Evolutionary conservation across 2,329 filamentous ascomycete genomes (phyloP), one percentile per base, ranked within the genome.

Genomic region (Sporothrix dimorphospora): DNA sequence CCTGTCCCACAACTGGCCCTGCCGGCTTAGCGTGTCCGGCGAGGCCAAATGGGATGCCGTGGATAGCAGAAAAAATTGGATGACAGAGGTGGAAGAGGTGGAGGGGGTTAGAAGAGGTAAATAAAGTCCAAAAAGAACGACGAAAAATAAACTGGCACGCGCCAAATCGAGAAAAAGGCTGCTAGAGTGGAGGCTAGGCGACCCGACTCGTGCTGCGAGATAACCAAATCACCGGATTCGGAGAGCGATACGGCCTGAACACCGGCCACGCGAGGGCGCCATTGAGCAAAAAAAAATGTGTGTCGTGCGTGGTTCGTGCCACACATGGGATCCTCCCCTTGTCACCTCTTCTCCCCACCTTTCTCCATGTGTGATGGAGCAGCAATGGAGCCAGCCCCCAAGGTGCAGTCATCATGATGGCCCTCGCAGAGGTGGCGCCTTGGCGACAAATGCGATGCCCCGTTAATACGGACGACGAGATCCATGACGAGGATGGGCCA

Each of bases 401-500:
- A 19, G 42, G 21, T n/a, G n/a, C n/a, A 47, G 21, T 40, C 47
- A 21, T n/a, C 61, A 27, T 47, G 24, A 4, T 11, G 34, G n/a
- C 34, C n/a, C 57, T 24, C 34, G 4, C 34, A 63, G 11, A 42
- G 34, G 34, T 63, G 57, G 30, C n/a, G n/a, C n/a, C 34, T 63
- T 42, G 34, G 34, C 34, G 24, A 19, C 61, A 12, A 65, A 47
- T 47, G 12, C 21, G 14, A 47, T 6, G 40, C 40, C 21, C 61
- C 61, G 21, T 63, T n/a, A 63, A 63, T 34, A 42, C 61, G 42
- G 63, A 51, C 42, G 63, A 67, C 42, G 16, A 49, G 63, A 67
- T 51, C 61, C 42, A 65, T 65, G 21, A n/a, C 9, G 40, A 19
- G 61, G 40, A 30, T 27, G 34, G 12, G 40, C 42, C 11, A 27